Evolutionary conservation across 495 filamentous ascomycete genomes (phyloP).

Genomic region (Aspergillus egyptiacus): DNA sequence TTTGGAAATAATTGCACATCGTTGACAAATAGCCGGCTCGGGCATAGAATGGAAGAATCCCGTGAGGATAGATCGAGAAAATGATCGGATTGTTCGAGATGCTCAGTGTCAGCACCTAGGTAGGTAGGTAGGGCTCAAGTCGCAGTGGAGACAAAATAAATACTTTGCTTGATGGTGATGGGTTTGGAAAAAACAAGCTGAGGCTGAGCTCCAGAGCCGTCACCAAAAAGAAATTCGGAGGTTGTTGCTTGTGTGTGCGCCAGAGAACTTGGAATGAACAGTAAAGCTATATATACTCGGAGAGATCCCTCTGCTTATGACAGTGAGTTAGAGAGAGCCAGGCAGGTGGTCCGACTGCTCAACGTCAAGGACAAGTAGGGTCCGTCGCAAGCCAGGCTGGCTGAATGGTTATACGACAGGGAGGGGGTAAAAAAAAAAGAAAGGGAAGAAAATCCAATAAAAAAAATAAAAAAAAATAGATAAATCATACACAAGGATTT

Average conservation of each 20-base stretch:
- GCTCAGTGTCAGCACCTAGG: background rate
- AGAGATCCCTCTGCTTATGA: slow-evolving; percentile 12
- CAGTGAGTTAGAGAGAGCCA: slow-evolving; percentile 13
- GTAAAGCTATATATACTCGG: slow-evolving; percentile 11
- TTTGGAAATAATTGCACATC: slow-evolving; percentile 76
- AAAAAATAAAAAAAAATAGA: too few relatives aligned
- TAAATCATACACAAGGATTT: background rate
- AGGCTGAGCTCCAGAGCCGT: too few relatives aligned
- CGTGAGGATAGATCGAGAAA: too few relatives aligned
- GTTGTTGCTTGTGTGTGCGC: background rate
- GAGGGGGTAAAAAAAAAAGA: slow-evolving; percentile 1
- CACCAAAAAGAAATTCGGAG: background rate
- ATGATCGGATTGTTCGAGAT: background rate
- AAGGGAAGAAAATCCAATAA: too few relatives aligned
- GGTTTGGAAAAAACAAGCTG: background rate
- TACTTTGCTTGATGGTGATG: background rate
- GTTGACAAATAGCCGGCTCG: slow-evolving; percentile 24
- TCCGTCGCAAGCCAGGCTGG: slow-evolving; percentile 22
- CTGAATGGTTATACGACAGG: slow-evolving; percentile 17
- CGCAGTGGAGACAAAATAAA: background rate
- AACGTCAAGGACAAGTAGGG: slow-evolving; percentile 13
- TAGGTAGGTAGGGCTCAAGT: background rate
- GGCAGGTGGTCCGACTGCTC: slow-evolving; percentile 11
- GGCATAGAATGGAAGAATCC: slow-evolving; percentile 3
- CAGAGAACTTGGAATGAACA: too few relatives aligned